These are phyloP conservation scores for Penicillium sp. DNA, from an alignment of 2,329 filamentous ascomycete species.

Conservation along the genomic window DNA sequence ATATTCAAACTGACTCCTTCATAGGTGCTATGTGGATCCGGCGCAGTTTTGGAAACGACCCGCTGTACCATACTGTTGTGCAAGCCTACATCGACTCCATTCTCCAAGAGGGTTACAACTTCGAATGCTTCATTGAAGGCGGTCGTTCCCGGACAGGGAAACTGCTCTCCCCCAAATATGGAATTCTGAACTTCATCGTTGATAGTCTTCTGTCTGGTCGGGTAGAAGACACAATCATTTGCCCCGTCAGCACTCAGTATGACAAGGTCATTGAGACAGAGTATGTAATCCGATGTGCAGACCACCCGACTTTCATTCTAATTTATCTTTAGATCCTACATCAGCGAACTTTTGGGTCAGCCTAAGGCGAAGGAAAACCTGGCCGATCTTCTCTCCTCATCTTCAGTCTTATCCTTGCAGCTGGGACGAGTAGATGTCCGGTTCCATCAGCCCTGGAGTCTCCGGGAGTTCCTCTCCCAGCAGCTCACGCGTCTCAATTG, in stretches of 20 bases:
- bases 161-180: slow-evolving; percentile 89
- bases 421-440: slow-evolving; percentile 90
- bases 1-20: slow-evolving; percentile 16
- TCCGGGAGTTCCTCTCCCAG: slow-evolving; percentile 75
- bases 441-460: slow-evolving; percentile 94
- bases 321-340: slow-evolving; percentile 65
- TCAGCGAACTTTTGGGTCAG: slow-evolving; percentile 86
- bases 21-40: slow-evolving; percentile 89
- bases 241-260: slow-evolving; percentile 95
- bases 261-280: slow-evolving; percentile 99
- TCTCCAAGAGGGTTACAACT: slow-evolving; percentile 84
- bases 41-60: slow-evolving; percentile 86
- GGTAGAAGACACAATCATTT: slow-evolving; percentile 87
- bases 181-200: slow-evolving; percentile 85
- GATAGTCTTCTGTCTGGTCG: slow-evolving; percentile 86
- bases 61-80: slow-evolving; percentile 86
- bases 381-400: slow-evolving; percentile 81
- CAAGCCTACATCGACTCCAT: slow-evolving; percentile 94
- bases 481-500: slow-evolving; percentile 61
- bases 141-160: slow-evolving; percentile 92
- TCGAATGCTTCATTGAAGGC: slow-evolving; percentile 97
- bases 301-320: slow-evolving; percentile 4
- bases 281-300: slow-evolving; percentile 27
- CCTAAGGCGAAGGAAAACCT: slow-evolving; percentile 96
- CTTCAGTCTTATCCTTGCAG: slow-evolving; percentile 82